Percentiles rank a stretch among this genome's conserved stretches.
Conservation (phyloP, 305 asterid species). For the Fraxinus albicans region DNA sequence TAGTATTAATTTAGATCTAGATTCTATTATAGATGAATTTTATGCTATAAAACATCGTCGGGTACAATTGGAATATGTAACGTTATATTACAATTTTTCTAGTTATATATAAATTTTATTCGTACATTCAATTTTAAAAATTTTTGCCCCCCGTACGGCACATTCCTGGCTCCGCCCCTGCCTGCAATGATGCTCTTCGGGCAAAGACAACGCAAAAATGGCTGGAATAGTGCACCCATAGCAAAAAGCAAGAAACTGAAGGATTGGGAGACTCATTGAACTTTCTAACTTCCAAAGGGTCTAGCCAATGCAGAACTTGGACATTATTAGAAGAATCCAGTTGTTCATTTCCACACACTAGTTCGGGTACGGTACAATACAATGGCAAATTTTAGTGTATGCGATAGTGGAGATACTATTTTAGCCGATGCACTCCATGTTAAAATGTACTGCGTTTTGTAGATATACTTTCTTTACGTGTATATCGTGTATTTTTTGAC, state of each 20-base stretch:
- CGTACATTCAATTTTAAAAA: too few relatives aligned
- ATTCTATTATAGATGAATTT: too few relatives aligned
- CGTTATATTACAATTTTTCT: too few relatives aligned
- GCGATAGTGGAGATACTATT: neutral
- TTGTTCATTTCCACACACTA: neutral
- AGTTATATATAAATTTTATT: too few relatives aligned
- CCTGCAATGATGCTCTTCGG: conserved; percentile 60
- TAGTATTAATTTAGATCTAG: too few relatives aligned
- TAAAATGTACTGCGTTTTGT: too few relatives aligned
- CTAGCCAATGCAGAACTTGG: neutral
- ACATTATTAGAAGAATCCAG: neutral
- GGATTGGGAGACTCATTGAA: conserved; percentile 71
- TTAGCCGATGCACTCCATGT: neutral
- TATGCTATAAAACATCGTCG: too few relatives aligned
- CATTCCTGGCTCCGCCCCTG: too few relatives aligned
- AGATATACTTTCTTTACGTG: too few relatives aligned
- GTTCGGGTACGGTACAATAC: neutral
- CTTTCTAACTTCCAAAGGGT: neutral
- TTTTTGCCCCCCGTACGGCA: too few relatives aligned
- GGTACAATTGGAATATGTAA: too few relatives aligned
- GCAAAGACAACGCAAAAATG: conserved; percentile 88
- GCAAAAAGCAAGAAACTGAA: conserved; percentile 82
- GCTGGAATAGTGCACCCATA: conserved; percentile 85
- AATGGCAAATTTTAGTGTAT: neutral
- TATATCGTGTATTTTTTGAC: neutral